These are phyloP conservation scores for Incumbomyces delicatus DNA, from an alignment of 2,329 filamentous ascomycete species.

Conservation along the genomic window DNA sequence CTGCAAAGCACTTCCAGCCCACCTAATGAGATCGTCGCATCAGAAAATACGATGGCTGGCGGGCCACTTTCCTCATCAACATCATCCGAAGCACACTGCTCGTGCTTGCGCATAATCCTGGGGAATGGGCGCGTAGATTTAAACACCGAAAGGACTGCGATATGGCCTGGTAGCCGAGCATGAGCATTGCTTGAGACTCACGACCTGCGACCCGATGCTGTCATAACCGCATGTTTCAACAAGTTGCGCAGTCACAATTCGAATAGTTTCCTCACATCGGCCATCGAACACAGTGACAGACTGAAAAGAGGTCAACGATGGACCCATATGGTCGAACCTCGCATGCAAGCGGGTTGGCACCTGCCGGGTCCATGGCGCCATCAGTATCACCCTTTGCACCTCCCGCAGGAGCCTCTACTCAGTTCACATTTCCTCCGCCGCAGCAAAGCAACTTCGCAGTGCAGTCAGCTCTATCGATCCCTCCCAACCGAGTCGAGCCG, in stretches of 20 bases:
- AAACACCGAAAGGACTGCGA: not conserved
- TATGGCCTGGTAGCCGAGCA: not conserved
- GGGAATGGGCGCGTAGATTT: not conserved
- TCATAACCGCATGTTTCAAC: not conserved
- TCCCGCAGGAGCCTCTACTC: not conserved
- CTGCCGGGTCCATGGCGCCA: not conserved
- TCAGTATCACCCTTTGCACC: constrained; percentile 1
- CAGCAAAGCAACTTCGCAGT: constrained; percentile 9
- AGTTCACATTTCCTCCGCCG: not conserved
- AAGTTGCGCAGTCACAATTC: not conserved
- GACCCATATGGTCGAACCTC: constrained; percentile 1
- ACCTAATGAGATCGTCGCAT: not conserved
- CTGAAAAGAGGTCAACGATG: not conserved
- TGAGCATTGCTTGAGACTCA: not conserved
- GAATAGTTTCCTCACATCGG: not conserved
- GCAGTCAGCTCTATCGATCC: constrained; percentile 3
- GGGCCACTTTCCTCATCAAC: not conserved
- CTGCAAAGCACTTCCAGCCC: constrained; percentile 4
- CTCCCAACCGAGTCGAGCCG: constrained; percentile 17
- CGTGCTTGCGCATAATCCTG: not conserved
- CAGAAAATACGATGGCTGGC: constrained; percentile 9
- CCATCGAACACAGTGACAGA: not conserved
- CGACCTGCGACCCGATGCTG: not conserved
- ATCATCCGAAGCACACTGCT: not conserved
- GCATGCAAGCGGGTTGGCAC: constrained; percentile 2